A percentile compares a stretch with the other conserved stretches of the same genome.
These are phyloP conservation scores for Thelonectria blattea DNA, from an alignment of 2,329 filamentous ascomycete species.

Conservation along the genomic window DNA sequence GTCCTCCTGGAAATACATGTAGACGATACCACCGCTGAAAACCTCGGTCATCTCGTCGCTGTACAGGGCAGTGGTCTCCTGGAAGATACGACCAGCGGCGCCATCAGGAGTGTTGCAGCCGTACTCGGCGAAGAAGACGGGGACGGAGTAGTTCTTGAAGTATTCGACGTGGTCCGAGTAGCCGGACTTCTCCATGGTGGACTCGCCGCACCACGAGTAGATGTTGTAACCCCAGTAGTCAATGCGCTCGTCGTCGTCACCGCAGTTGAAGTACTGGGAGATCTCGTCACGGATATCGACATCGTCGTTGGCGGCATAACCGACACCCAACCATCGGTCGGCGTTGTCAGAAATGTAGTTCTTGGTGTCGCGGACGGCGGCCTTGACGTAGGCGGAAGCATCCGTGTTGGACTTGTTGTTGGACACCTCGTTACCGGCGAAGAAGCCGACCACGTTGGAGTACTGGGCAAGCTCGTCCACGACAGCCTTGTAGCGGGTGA, in stretches of 20 bases:
- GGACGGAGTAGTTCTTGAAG: conserved; percentile 88
- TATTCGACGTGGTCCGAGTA: conserved; percentile 84
- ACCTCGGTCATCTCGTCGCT: conserved; percentile 80
- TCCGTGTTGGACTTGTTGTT: conserved; percentile 88
- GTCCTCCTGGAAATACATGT: conserved; percentile 94
- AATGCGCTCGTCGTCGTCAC: conserved; percentile 67
- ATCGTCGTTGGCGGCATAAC: conserved; percentile 96
- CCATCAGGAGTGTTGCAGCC: conserved; percentile 79
- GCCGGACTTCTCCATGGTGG: conserved; percentile 75
- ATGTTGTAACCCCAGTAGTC: conserved; percentile 99
- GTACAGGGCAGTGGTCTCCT: conserved; percentile 85
- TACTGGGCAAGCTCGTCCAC: conserved; percentile 83
- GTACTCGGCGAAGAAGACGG: conserved; percentile 98
- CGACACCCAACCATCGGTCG: conserved; percentile 83
- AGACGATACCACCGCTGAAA: conserved; percentile 96
- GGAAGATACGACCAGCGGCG: conserved; percentile 74
- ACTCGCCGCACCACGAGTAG: conserved; percentile 97
- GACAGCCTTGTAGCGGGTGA: conserved; percentile 80
- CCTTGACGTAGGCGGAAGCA: conserved; percentile 95
- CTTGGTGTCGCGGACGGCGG: conserved; percentile 95
- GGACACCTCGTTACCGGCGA: conserved; percentile 96
- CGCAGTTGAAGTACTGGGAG: conserved; percentile 95
- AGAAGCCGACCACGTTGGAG: conserved; percentile 94
- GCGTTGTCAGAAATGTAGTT: conserved; percentile 83
- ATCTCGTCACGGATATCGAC: conserved; percentile 79